phyloP scores from a whole-genome alignment of 2,329 filamentous ascomycete species.

The Ciborinia camelliae region DNA sequence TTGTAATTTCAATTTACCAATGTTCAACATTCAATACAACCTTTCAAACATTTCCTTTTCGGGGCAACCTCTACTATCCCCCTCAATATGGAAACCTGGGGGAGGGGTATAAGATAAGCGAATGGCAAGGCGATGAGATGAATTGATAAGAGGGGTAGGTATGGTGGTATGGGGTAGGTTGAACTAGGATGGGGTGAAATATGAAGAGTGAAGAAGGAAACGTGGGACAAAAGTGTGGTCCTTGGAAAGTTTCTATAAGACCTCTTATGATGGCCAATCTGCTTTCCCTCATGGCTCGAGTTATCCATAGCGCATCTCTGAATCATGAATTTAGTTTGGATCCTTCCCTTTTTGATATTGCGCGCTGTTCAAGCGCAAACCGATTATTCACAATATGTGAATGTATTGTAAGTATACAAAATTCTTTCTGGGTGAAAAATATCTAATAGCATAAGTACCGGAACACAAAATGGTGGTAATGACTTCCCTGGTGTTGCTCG shows the following conservation, averaged over 20 bases:
- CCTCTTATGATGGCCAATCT: neutral
- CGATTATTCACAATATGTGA: conserved; percentile 32
- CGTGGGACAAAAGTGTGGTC: too few species aligned
- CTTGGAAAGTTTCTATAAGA: neutral
- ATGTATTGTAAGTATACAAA: conserved; percentile 28
- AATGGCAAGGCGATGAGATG: too few species aligned
- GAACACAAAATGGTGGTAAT: conserved; percentile 45
- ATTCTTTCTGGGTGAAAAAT: neutral
- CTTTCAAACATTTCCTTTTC: neutral
- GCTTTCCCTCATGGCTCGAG: neutral
- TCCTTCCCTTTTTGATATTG: neutral
- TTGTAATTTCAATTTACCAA: neutral
- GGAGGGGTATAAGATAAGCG: too few species aligned
- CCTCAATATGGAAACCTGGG: neutral
- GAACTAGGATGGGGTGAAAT: too few species aligned
- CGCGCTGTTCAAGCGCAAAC: conserved; percentile 6
- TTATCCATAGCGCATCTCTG: neutral
- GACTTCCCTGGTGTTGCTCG: conserved; percentile 45
- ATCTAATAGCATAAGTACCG: conserved; percentile 24
- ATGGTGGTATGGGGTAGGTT: too few species aligned
- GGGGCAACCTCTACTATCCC: neutral
- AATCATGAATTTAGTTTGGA: conserved; percentile 3
- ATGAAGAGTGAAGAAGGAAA: too few species aligned
- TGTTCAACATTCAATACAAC: neutral
- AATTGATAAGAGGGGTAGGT: too few species aligned